Base-by-base conservation (phyloP, 768 basidiomycete genomes). In the Tremella mesenterica region DNA sequence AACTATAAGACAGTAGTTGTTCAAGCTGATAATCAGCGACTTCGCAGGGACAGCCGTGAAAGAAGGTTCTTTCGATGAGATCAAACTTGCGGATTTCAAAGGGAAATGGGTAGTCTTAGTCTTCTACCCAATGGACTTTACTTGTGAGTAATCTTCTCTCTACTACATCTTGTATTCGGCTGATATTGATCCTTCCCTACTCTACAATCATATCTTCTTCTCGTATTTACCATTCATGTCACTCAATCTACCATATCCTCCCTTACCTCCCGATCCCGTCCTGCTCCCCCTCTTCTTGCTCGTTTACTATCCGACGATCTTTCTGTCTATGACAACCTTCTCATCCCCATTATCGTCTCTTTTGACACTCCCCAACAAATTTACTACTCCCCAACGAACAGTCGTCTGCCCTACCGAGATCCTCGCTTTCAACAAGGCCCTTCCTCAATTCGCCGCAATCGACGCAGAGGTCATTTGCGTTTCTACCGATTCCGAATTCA, bases 41-140 rank as follows among this genome's bases (percentile, higher is more conserved):
- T 61, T 63, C 34, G 53, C 59, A 53, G 72, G 72, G 46, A 78
- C 83, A 33, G 82, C 84, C 58, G 85, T 93, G 63, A 76, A 82
- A 57, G 83, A 86, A 43, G 85, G 87, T 49, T 71, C 79, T 56
- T 91, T 95, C 76, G 79, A 83, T 65, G 82, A 90, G 25, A 73
- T 88, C 52, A 82, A 85, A n/a, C 75, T 90, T 46, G 73, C 79
- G 1, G 81, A 85, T 59, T 88, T 78, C 74, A 75, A 80, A 51
- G 88, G 89, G 29, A 80, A 88, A 84, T 93, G 88, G 88, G 83
- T 92, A n/a, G 79, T 91, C 30, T 81, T 95, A 16, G 80, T 93
- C 74, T 92, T 93, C 77, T 95, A 95, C 76, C 91, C 91, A 4
- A 81, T 93, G 86, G 88, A 76, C 59, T 84, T 74, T 46, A 53